These are phyloP conservation scores for Dioscorea cayenensis DNA, from an alignment of 116 monocot species.

Conservation along the genomic window DNA sequence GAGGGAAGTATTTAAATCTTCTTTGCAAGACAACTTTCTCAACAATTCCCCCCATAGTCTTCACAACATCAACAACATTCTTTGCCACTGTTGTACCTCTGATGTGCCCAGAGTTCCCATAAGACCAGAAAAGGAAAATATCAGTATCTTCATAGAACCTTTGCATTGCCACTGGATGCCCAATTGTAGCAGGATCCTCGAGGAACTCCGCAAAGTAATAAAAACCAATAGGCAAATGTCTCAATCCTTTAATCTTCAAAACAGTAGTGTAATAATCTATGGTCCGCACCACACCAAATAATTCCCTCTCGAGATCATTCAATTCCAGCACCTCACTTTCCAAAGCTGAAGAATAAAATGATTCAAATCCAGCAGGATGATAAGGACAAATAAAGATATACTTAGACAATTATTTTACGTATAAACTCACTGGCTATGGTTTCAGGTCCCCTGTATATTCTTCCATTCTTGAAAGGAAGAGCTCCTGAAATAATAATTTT, in stretches of 20 bases:
- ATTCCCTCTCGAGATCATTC: constrained; percentile 35
- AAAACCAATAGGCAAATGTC: constrained; percentile 37
- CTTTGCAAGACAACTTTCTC: constrained; percentile 38
- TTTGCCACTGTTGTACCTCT: constrained; percentile 26
- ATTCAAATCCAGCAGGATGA: constrained; percentile 5
- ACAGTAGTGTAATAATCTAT: constrained; percentile 55
- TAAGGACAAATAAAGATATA: not conserved
- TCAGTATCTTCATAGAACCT: constrained; percentile 43
- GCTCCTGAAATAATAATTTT: constrained; percentile 44
- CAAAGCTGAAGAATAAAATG: constrained; percentile 11
- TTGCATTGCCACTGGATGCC: constrained; percentile 55
- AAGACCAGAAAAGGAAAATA: constrained; percentile 49
- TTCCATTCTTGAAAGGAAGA: constrained; percentile 35
- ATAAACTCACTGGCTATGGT: constrained; percentile 14
- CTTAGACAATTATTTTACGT: too few relatives aligned
- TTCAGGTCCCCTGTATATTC: constrained; percentile 24
- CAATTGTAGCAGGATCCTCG: constrained; percentile 45
- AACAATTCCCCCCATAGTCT: constrained; percentile 32
- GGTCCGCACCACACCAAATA: constrained; percentile 35
- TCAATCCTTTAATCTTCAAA: constrained; percentile 39
- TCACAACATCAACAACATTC: constrained; percentile 28
- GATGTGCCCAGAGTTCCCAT: constrained; percentile 38
- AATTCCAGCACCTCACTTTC: constrained; percentile 30
- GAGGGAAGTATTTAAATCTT: constrained; percentile 48
- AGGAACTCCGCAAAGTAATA: constrained; percentile 51